Percentiles rank a stretch among this genome's conserved stretches.
These are phyloP conservation scores for Penicillium tannophilum DNA, from an alignment of 495 filamentous ascomycete species.

Conservation along the genomic window DNA sequence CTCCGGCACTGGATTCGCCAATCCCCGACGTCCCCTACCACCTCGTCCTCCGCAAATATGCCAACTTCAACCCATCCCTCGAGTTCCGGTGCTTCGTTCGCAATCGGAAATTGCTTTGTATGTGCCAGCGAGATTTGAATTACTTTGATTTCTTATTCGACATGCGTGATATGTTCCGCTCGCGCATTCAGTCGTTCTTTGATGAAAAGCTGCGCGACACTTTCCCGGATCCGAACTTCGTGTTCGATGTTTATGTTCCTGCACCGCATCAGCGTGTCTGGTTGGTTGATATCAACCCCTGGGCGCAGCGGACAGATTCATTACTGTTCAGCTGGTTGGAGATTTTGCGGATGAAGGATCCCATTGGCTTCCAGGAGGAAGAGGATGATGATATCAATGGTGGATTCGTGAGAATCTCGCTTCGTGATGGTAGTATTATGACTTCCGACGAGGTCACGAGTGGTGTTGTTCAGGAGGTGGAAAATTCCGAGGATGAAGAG, in stretches of 20 bases:
- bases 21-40: slow-evolving; percentile 57
- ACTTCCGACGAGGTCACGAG: slow-evolving; percentile 22
- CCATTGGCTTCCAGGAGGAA: slow-evolving; percentile 39
- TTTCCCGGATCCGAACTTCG: slow-evolving; percentile 82
- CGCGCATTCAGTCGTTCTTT: slow-evolving; percentile 72
- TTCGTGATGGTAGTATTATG: slow-evolving; percentile 32
- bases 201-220: slow-evolving; percentile 65
- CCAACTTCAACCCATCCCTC: slow-evolving; percentile 82
- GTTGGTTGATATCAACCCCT: slow-evolving; percentile 93
- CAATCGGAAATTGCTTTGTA: slow-evolving; percentile 71
- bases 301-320: slow-evolving; percentile 87
- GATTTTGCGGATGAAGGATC: slow-evolving; percentile 70
- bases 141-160: slow-evolving; percentile 79
- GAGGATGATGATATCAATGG: slow-evolving; percentile 26
- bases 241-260: slow-evolving; percentile 89
- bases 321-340: slow-evolving; percentile 91
- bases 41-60: slow-evolving; percentile 82
- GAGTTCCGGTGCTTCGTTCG: slow-evolving; percentile 97
- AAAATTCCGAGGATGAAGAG: slow-evolving; percentile 48
- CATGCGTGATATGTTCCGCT: slow-evolving; percentile 62
- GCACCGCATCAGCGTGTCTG: slow-evolving; percentile 75
- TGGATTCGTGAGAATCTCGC: slow-evolving; percentile 44
- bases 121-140: slow-evolving; percentile 88
- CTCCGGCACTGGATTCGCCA: background rate
- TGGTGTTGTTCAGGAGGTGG: slow-evolving; percentile 17